Conservation (phyloP, 345 rosid genomes). For the Brassica incana region DNA sequence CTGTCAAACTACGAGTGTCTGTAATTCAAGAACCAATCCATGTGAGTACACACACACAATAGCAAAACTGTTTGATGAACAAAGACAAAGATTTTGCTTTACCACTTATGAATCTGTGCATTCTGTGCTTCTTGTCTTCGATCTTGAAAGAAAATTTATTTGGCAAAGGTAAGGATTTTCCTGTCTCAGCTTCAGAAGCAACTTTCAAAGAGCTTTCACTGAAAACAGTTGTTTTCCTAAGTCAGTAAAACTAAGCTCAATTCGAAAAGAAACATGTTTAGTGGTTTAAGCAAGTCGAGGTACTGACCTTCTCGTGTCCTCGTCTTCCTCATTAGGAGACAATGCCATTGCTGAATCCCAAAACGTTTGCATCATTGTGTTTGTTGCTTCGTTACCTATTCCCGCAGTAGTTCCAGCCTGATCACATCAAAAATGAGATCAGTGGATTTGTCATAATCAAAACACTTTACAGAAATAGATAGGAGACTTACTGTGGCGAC, state of each 20-base stretch:
- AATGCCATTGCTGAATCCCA: conserved; percentile 97
- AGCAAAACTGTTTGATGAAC: conserved; percentile 2
- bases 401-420: conserved; percentile 84
- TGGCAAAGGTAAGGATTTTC: conserved; percentile 55
- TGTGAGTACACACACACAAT: conserved; percentile 9
- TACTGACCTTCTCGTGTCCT: conserved; percentile 73
- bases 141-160: conserved; percentile 78
- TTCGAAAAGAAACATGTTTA: conserved; percentile 19
- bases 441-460: not conserved
- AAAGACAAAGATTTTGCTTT: conserved; percentile 13
- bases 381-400: conserved; percentile 66
- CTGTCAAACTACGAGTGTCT: conserved; percentile 81
- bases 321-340: conserved; percentile 79
- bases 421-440: not conserved
- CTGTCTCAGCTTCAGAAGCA: conserved; percentile 78
- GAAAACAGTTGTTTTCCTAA: conserved; percentile 26
- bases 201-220: conserved; percentile 86
- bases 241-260: not conserved
- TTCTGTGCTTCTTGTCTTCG: conserved; percentile 74
- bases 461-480: not conserved
- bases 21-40: conserved; percentile 33
- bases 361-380: conserved; percentile 92
- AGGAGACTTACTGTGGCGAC: conserved; percentile 76
- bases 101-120: conserved; percentile 97
- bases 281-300: conserved; percentile 16